These are phyloP conservation scores for Daldinia decipiens DNA, from an alignment of 495 filamentous ascomycete genomes.

Conservation along the genomic window DNA sequence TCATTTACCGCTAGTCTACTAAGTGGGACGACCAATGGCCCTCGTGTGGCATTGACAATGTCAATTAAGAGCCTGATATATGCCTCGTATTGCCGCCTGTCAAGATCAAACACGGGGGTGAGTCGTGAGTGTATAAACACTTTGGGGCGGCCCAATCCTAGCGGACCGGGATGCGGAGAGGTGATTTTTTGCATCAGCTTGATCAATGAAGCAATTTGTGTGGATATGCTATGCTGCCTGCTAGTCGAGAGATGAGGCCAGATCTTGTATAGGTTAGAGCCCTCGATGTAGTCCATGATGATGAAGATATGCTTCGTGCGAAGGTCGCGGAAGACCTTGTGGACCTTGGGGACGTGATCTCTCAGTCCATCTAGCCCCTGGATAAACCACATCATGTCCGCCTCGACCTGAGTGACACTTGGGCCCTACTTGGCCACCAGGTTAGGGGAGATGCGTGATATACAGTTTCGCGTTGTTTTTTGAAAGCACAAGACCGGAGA, in stretches of 20 bases:
- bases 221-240: not conserved
- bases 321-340: conserved; percentile 14
- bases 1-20: not conserved
- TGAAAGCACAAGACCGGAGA: conserved; percentile 24
- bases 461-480: conserved; percentile 1
- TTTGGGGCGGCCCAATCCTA: not conserved
- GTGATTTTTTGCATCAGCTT: conserved; percentile 2
- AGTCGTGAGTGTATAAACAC: not conserved
- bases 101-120: not conserved
- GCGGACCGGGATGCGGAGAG: not conserved
- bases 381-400: conserved; percentile 17
- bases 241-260: not conserved
- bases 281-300: conserved; percentile 29
- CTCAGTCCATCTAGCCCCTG: not conserved
- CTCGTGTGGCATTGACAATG: not conserved
- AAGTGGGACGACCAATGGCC: too few relatives aligned
- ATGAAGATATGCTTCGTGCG: conserved; percentile 6
- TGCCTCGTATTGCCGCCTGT: not conserved
- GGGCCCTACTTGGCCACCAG: conserved; percentile 26
- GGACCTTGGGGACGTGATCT: conserved; percentile 9
- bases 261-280: conserved; percentile 1
- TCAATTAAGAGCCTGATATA: conserved; percentile 7
- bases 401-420: conserved; percentile 11
- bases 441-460: conserved; percentile 23
- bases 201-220: not conserved